phyloP scores from a whole-genome alignment of 2,329 filamentous ascomycete species.

The Fusarium fracticaudum region DNA sequence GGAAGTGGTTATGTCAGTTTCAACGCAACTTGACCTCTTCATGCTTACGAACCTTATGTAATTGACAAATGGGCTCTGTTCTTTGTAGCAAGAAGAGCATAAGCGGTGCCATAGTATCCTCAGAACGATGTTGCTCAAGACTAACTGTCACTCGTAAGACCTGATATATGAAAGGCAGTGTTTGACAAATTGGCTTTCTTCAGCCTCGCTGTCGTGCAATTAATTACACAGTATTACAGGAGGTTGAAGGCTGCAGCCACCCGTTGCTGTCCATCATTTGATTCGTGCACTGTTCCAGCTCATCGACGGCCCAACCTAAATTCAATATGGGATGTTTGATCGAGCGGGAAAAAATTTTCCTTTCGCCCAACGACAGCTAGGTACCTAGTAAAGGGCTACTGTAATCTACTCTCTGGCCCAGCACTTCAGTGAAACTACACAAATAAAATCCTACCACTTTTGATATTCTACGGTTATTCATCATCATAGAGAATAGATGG shows the following conservation, averaged over 20 bases:
- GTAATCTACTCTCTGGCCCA: slow-evolving; percentile 32
- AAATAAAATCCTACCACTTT: background rate
- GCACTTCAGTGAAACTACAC: slow-evolving; percentile 1
- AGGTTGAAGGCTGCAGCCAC: slow-evolving; percentile 11
- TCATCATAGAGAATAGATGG: background rate
- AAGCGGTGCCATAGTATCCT: background rate
- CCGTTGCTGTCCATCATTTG: background rate
- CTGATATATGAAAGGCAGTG: background rate
- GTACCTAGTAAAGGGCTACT: background rate
- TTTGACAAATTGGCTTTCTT: background rate
- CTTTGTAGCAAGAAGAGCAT: background rate
- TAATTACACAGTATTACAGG: background rate
- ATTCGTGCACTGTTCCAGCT: slow-evolving; percentile 30
- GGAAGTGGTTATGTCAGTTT: background rate
- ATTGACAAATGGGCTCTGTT: background rate
- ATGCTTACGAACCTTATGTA: background rate
- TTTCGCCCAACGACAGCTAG: slow-evolving; percentile 9
- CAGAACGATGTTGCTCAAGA: background rate
- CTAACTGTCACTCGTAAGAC: background rate
- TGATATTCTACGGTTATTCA: background rate
- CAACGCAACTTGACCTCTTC: background rate
- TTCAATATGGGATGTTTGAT: background rate
- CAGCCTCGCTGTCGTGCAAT: background rate
- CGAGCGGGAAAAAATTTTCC: slow-evolving; percentile 32
- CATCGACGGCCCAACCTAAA: slow-evolving; percentile 8